A percentile compares a stretch with the other conserved stretches of the same genome.
Evolutionary conservation across 2,329 filamentous ascomycete genomes (phyloP).

Genomic region (Didymellaceae sp.): DNA sequence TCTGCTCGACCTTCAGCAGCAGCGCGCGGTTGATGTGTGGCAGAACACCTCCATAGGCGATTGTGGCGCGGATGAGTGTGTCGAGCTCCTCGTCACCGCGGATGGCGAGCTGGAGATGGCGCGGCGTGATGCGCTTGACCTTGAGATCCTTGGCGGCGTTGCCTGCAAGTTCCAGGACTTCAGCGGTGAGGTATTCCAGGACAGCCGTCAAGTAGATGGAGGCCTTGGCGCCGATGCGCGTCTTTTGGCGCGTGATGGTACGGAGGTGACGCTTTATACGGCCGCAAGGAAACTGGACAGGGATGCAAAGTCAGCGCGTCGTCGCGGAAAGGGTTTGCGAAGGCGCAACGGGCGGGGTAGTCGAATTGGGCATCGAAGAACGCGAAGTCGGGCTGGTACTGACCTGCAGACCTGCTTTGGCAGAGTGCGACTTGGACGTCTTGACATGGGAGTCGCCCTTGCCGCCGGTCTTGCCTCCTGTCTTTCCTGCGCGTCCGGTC

Average conservation of each 20-base stretch:
- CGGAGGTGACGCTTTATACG: constrained; percentile 99
- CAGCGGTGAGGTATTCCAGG: constrained; percentile 95
- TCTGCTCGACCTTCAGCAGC: constrained; percentile 94
- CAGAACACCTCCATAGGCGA: constrained; percentile 96
- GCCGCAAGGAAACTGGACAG: constrained; percentile 88
- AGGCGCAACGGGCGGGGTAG: constrained; percentile 26
- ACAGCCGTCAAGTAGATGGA: constrained; percentile 98
- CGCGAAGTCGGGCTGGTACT: constrained; percentile 51
- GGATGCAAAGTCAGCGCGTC: constrained; percentile 34
- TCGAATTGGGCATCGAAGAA: constrained; percentile 24
- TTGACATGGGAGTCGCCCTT: constrained; percentile 81
- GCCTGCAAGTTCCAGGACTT: constrained; percentile 96
- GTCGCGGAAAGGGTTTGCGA: constrained; percentile 17
- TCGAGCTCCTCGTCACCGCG: constrained; percentile 98
- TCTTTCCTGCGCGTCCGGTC: constrained; percentile 54
- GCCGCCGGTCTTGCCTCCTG: constrained; percentile 86
- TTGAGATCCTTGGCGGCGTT: constrained; percentile 99
- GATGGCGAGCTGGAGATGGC: constrained; percentile 96
- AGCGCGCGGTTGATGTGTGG: constrained; percentile 98
- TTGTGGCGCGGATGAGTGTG: constrained; percentile 95
- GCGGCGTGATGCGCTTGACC: constrained; percentile 99
- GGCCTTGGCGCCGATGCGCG: constrained; percentile 98
- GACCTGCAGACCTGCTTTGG: constrained; percentile 94
- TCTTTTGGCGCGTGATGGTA: constrained; percentile 99
- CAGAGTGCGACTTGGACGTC: constrained; percentile 91